Conservation (phyloP, 345 rosid species). For the Raphanus sativus region DNA sequence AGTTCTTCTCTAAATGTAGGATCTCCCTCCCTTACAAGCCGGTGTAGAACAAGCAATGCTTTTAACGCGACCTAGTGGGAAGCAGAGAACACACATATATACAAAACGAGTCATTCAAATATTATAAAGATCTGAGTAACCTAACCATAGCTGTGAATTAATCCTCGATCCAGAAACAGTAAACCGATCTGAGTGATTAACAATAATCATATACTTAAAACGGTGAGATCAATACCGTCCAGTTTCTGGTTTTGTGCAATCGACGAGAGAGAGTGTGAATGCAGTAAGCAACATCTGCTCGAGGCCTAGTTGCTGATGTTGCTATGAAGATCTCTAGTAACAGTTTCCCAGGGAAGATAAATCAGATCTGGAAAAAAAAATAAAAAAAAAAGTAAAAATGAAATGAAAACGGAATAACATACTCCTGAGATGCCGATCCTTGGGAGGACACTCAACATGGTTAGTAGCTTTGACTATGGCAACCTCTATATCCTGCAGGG, state of each 20-base stretch:
- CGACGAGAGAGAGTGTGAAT: conserved; percentile 77
- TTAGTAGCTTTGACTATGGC: conserved; percentile 92
- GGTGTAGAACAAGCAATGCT: conserved; percentile 72
- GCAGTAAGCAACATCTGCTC: conserved; percentile 91
- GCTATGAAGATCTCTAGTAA: conserved; percentile 67
- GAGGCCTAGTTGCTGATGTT: conserved; percentile 74
- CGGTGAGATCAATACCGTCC: conserved; percentile 49
- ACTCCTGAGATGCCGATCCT: conserved; percentile 81
- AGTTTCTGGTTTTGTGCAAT: conserved; percentile 75
- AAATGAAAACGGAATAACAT: background rate
- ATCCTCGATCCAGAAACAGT: background rate
- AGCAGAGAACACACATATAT: background rate
- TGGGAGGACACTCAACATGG: conserved; percentile 88
- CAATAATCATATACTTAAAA: background rate
- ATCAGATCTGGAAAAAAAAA: conserved; percentile 2
- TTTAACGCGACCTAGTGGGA: conserved; percentile 72
- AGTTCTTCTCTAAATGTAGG: conserved; percentile 82
- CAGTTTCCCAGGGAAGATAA: background rate
- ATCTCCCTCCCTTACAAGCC: conserved; percentile 83
- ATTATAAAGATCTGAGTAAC: background rate
- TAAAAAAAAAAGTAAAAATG: background rate
- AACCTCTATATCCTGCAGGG: conserved; percentile 70
- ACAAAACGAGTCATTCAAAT: background rate
- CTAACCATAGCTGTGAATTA: background rate
- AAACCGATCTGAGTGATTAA: background rate